phyloP scores from a whole-genome alignment of 2,329 filamentous ascomycete genomes.

The Diaporthe velutina region DNA sequence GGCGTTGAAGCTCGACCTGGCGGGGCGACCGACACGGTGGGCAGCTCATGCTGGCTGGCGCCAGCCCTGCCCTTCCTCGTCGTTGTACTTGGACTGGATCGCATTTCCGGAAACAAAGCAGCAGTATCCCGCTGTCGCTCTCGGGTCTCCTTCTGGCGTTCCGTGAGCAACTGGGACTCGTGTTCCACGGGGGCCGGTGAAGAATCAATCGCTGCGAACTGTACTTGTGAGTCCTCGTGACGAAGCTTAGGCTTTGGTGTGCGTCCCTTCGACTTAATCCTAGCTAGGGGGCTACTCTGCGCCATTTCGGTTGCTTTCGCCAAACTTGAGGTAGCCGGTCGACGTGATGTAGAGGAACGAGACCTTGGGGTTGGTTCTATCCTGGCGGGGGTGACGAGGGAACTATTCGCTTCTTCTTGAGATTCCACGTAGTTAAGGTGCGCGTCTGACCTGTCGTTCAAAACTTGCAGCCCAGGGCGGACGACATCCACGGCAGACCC shows the following conservation, averaged over 20 bases:
- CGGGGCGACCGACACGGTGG: not conserved
- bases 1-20: conserved; percentile 58
- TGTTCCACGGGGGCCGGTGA: conserved; percentile 62
- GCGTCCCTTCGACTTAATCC: conserved; percentile 49
- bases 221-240: conserved; percentile 86
- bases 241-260: conserved; percentile 67
- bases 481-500: conserved; percentile 64
- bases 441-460: conserved; percentile 54
- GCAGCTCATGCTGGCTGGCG: conserved; percentile 1
- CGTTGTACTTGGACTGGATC: conserved; percentile 62
- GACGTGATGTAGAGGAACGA: conserved; percentile 42
- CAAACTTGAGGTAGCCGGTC: conserved; percentile 50
- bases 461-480: conserved; percentile 58
- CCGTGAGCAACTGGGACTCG: conserved; percentile 82
- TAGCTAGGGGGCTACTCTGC: conserved; percentile 44
- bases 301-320: conserved; percentile 49
- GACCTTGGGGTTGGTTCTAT: conserved; percentile 43
- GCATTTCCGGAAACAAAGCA: conserved; percentile 76
- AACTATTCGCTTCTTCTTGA: conserved; percentile 58
- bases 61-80: conserved; percentile 29
- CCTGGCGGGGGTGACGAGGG: conserved; percentile 46
- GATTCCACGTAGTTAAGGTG: conserved; percentile 60
- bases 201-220: conserved; percentile 78
- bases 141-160: conserved; percentile 82
- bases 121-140: conserved; percentile 78